These are phyloP conservation scores for Ceratocystis eucalypticola DNA, from an alignment of 2,329 filamentous ascomycete species.

Conservation along the genomic window DNA sequence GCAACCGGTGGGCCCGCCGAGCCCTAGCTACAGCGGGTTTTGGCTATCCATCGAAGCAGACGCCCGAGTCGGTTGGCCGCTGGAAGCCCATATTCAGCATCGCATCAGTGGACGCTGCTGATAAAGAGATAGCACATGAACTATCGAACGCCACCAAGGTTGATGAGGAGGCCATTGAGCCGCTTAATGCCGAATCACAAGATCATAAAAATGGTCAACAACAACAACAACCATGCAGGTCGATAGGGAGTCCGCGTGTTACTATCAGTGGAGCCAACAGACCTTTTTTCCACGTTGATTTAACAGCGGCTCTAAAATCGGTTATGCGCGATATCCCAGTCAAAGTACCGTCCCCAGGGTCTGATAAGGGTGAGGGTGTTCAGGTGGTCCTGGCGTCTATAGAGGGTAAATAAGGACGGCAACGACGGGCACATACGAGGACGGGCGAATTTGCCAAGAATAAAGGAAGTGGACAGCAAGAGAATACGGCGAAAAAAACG, in stretches of 20 bases:
- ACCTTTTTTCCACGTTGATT: conserved; percentile 37
- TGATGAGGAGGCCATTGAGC: conserved; percentile 5
- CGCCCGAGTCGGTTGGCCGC: conserved; percentile 23
- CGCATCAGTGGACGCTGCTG: conserved; percentile 21
- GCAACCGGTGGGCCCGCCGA: conserved; percentile 44
- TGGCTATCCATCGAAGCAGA: conserved; percentile 30
- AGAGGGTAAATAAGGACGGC: neutral
- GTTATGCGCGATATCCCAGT: conserved; percentile 22
- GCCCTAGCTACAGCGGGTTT: conserved; percentile 44
- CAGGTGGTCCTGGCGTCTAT: neutral
- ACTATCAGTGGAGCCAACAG: conserved; percentile 31
- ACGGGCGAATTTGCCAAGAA: neutral
- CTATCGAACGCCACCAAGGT: conserved; percentile 8
- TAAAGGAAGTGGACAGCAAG: neutral
- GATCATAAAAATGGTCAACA: conserved; percentile 20
- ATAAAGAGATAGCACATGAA: conserved; percentile 8
- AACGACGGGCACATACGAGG: neutral
- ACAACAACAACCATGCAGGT: neutral
- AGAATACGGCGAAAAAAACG: neutral
- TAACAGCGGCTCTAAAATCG: conserved; percentile 31
- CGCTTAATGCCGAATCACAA: conserved; percentile 13
- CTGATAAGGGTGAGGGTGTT: conserved; percentile 9
- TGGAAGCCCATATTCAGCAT: conserved; percentile 28
- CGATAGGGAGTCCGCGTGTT: conserved; percentile 12
- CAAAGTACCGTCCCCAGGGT: neutral